phyloP scores from a whole-genome alignment of 352 stramenopile species.

The Globisporangium ultimum region DNA sequence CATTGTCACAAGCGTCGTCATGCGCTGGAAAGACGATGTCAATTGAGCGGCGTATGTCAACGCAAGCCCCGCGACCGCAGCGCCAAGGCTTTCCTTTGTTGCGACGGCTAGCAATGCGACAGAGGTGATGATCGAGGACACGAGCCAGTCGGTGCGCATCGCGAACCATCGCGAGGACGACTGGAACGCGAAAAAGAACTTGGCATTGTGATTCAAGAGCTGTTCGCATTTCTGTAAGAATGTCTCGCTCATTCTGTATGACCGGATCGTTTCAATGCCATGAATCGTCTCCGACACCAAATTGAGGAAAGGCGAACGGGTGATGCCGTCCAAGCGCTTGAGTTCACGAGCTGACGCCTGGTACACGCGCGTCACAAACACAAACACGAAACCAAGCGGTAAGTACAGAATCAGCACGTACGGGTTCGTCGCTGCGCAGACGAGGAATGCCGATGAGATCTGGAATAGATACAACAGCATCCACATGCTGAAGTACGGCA shows the following conservation, averaged over 20 bases:
- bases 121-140: conserved; percentile 21
- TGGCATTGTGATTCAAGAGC: conserved; percentile 34
- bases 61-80: conserved; percentile 64
- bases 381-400: conserved; percentile 30
- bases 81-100: conserved; percentile 11
- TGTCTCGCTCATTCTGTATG: conserved; percentile 17
- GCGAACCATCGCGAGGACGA: conserved; percentile 29
- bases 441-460: conserved; percentile 30
- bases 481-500: conserved; percentile 53
- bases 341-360: conserved; percentile 69
- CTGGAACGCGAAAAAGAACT: conserved; percentile 32
- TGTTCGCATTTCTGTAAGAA: conserved; percentile 14
- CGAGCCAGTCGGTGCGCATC: conserved; percentile 40
- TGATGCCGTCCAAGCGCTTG: conserved; percentile 91
- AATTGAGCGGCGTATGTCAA: conserved; percentile 88
- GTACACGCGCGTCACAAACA: conserved; percentile 73
- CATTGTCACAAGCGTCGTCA: conserved; percentile 83
- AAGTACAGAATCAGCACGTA: conserved; percentile 54
- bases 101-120: conserved; percentile 24
- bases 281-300: conserved; percentile 89
- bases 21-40: conserved; percentile 89
- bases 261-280: conserved; percentile 89
- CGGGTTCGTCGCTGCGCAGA: conserved; percentile 41
- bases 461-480: conserved; percentile 47
- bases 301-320: conserved; percentile 84